Evolutionary conservation across 768 basidiomycete species (phyloP), one percentile per base, ranked within the genome.

Genomic region (Hypsizygus marmoreus): DNA sequence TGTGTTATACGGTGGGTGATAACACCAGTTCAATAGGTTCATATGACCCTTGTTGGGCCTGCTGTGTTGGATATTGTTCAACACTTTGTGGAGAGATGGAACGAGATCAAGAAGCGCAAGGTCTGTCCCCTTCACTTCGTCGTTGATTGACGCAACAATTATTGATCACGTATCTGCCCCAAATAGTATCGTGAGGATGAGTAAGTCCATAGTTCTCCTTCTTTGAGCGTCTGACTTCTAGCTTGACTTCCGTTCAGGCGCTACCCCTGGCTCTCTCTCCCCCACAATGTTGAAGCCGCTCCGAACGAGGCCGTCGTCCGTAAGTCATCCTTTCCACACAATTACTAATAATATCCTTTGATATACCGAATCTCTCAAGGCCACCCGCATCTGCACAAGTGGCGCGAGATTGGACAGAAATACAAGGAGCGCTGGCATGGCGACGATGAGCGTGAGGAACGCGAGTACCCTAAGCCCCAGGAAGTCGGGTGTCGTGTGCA

Each of bases 11-110:
- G 19, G 20, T 17, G 31, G 40, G 23, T 44, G 13, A 44, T 40
- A 31, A 19, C 14, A 12, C 51, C 8, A 16, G 16, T 35, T 10
- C 40, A 19, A 4, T 61, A 88, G 84, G 78, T 87, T 10, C 93
- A 94, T 62, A 88, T 91, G 85, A 92, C 90, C 4, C 67, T 94
- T 17, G 70, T 75, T 11, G 97, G 87, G 6, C 79, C 90, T 2
- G 83, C 79, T 12, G 94, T 97, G 4, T 74, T 98, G 45, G 97
- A 99, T 59, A 80, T 98, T 14, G 80, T 84, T 11, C 94, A 97
- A 65, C 94, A 97, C 70, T 99, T 95, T 49, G 72, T 87, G 10
- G 95, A 97, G 64, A 75, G 91, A 16, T 93, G 90, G 90, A 93
- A 94, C 57, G 89, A 91, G 57, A 69, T 95, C 51, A 92, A 92